Base-by-base conservation (phyloP, 805 yeast genomes). In the Wickerhamiella cacticola region DNA sequence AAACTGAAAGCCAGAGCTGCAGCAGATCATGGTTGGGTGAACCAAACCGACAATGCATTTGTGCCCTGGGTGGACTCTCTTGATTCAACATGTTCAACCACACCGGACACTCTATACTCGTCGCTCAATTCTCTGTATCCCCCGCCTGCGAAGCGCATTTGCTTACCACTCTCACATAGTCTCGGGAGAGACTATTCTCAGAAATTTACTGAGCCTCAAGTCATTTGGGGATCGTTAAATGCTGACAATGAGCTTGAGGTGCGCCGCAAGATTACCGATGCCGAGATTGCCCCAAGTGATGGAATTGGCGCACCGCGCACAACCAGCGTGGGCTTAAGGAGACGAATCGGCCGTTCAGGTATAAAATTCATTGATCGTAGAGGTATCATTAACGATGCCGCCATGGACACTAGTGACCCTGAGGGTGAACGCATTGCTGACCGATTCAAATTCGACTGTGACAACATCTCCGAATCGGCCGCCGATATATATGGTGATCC, bases 41-140 rank as follows among this genome's bases (percentile, higher is more conserved):
- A 92, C 59, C 70, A 82, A 46, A 83, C 96, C 2, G 95, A 87
- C 66, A 88, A 83, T 65, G 81, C 92, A 13, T 76, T 76, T 59
- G 82, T 80, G 59, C 96, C 96, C 12, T 78, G 74, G 48, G 42
- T 44, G n/a, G 44, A 46, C 24, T 22, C 34, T 10, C 34, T 44
- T 6, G 35, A 26, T 8, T 12, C 28, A 13, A 21, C 39, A 7
- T 15, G 5, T 5, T 28, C 28, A 23, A 26, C 29, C 29, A 34
- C 36, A 12, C 22, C 46, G 25, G 55, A 48, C 7, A 48, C 18
- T 8, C 89, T 94, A 2, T 84, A 81, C 59, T 80, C 92, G 10
- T 82, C 94, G 0, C 80, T 85, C 34, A 75, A 87, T 18, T 53
- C 63, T 19, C 56, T 56, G 18, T 60, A 53, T 45, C 63, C 62